Base-by-base conservation (phyloP, 2,329 filamentous ascomycete genomes). In the Pleomassaria siparia region DNA sequence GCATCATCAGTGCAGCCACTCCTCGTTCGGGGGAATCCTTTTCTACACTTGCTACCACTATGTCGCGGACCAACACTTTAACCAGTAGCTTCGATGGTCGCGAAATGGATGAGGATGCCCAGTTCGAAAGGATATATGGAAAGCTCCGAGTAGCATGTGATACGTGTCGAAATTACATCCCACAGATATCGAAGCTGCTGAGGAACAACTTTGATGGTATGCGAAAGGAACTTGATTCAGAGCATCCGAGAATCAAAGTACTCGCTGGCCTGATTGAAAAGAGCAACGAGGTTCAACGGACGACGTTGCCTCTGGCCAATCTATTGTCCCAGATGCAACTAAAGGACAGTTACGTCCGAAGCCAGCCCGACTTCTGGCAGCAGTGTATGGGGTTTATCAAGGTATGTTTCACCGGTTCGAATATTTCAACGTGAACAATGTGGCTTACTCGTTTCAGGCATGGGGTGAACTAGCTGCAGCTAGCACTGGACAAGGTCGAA, bases 21-120 rank as follows among this genome's bases (percentile, higher is more conserved):
- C 89, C 90, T 37, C 84, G 88, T 20, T 95, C 89, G 7, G 88
- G 86, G 35, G 90, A 95, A 60, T 89, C 88, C 0, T 95, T 94
- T 65, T 79, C 77, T 2, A 84, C 85, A 0, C 74, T 77, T 3
- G 76, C 76, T 47, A 72, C 67, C 54, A 70, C 59, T 62, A 63
- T 74, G 46, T 73, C 70, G 15, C 70, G 74, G 22, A 75, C 70
- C 20, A 74, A 72, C 43, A 76, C 71, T 39, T 73, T 82, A 36
- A 79, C 75, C 9, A 87, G 90, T 42, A 82, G 85, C 41, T 80
- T 82, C 39, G 80, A 82, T 28, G 29, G 29, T 30, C 29, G 15
- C 8, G 67, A 71, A 47, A 81, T 80, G 2, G 87, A 90, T 54
- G 89, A 95, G 53, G 90, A 95, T 58, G 80, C 82, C 13, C 80